Percentiles rank a stretch among this genome's conserved stretches.
These are phyloP conservation scores for Peterozyma xylosa DNA, from an alignment of 805 yeast species.

Conservation along the genomic window DNA sequence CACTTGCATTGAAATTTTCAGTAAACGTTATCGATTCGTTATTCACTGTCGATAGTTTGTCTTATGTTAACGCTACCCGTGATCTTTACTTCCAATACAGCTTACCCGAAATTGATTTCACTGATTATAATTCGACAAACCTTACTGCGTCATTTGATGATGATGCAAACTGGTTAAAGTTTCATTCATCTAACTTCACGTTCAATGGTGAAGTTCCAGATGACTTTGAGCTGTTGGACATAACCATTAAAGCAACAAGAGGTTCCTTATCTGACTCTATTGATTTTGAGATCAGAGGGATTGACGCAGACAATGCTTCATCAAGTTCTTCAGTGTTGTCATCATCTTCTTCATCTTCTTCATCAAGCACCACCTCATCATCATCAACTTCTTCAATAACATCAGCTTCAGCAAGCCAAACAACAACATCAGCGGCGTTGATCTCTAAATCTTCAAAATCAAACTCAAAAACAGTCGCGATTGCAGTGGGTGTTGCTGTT, in stretches of 20 bases:
- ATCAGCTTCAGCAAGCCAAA: constrained; percentile 15
- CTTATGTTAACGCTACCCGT: constrained; percentile 61
- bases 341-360: constrained; percentile 17
- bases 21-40: constrained; percentile 45
- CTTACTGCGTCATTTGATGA: constrained; percentile 35
- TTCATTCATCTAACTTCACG: constrained; percentile 51
- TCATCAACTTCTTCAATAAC: constrained; percentile 22
- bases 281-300: constrained; percentile 48
- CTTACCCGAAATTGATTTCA: constrained; percentile 47
- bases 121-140: constrained; percentile 41
- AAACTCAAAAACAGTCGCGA: constrained; percentile 54
- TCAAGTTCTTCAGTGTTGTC: constrained; percentile 17
- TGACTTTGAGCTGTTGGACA: constrained; percentile 30
- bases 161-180: constrained; percentile 57
- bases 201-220: constrained; percentile 61
- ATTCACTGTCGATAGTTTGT: constrained; percentile 45
- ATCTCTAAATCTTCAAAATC: constrained; percentile 14
- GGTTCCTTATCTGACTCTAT: constrained; percentile 28
- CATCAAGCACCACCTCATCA: constrained; percentile 13
- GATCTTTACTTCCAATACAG: constrained; percentile 53
- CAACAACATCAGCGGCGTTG: constrained; percentile 19
- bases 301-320: constrained; percentile 20
- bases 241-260: constrained; percentile 34
- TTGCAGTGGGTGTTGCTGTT: constrained; percentile 84
- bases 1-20: constrained; percentile 49